Base-by-base conservation (phyloP, 352 stramenopile species). In the Phytophthora pinifolia region DNA sequence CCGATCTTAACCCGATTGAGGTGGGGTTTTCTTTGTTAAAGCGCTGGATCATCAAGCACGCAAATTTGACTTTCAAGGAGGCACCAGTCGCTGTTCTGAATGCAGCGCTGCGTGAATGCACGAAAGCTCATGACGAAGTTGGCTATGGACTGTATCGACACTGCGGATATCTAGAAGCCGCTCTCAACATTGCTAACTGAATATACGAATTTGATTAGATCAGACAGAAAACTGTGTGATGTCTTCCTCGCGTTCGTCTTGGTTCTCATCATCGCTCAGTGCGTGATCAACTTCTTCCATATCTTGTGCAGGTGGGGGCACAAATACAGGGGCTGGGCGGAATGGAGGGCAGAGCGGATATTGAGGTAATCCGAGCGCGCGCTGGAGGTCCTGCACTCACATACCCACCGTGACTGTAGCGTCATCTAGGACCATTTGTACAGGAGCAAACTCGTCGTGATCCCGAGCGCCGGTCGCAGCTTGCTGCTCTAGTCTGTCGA, bases 1-100 rank as follows among this genome's bases (percentile, higher is more conserved):
- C 58, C 7, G 25, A 72, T 14, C 31, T 72, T 7, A 72, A 59
- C 15, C 58, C 58, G 1, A 65, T 72, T 20, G 58, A 72, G 30
- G 31, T 72, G 4, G 29, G 27, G n/a, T n/a, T n/a, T n/a, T n/a
- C n/a, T n/a, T n/a, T n/a, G n/a, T n/a, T n/a, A n/a, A n/a, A n/a
- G n/a, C 38, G 54, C 3, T 72, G 49, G 64, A 53, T 72, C 1
- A 35, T 54, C 3, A 53, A 51, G 9, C 38, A 67, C 31, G 58
- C 47, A 3, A 30, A 17, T 4, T 10, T 66, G 5, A 46, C 43
- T 10, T 70, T 70, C 31, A 53, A 52, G 14, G 20, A 55, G 14
- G 20, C 45, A 14, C 30, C 45, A 9, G 37, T 50, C 5, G 29
- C 25, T 20, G 35, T 47, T 27, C 10, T 60, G 5, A 41, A 34